Base-by-base conservation (phyloP, 352 stramenopile species). In the Blastocystis hominis region DNA sequence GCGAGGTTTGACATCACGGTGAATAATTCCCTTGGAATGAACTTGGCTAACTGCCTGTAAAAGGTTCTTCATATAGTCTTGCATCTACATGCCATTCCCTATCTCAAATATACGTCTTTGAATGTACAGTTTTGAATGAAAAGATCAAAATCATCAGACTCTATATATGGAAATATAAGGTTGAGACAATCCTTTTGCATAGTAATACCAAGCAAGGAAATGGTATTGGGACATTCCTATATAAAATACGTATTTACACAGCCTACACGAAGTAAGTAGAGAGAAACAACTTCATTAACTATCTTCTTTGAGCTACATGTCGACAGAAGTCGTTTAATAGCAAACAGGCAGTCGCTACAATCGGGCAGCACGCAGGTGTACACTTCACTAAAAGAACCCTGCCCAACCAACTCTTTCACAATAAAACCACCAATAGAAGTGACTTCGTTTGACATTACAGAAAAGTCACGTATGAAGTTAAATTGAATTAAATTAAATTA, bases 241-340 rank as follows among this genome's bases (percentile, higher is more conserved):
- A 53, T 47, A 24, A 15, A 55, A 75, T 6, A 50, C 13, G 34
- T 30, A 47, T 46, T 34, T 30, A 42, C 42, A 1, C 47, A 5
- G 10, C 47, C 0, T 63, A 80, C 70, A 13, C 47, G 62, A 10
- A 80, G 70, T 30, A 80, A 64, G 63, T 80, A 80, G 13, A 80
- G 70, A 13, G 70, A 61, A 30, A 62, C 47, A 13, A 80, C 54
- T 62, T 80, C 70, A 36, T 80, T 80, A 9, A 80, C 70, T 34
- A 80, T 80, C 70, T 80, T 80, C 54, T 80, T 80, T 24, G 70
- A 80, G 42, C 70, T 80, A 36, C 70, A 80, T 38, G 70, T 80
- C 0, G 70, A 80, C 0, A 80, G 70, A 13, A 80, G 70, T 20
- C 70, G 70, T 47, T 80, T 80, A 38, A 80, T 80, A n/a, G 70